A percentile compares a stretch with the other conserved stretches of the same genome.
These are phyloP conservation scores for Dillenia suffruticosa DNA, from an alignment of 164 flowering plant species.

Conservation along the genomic window DNA sequence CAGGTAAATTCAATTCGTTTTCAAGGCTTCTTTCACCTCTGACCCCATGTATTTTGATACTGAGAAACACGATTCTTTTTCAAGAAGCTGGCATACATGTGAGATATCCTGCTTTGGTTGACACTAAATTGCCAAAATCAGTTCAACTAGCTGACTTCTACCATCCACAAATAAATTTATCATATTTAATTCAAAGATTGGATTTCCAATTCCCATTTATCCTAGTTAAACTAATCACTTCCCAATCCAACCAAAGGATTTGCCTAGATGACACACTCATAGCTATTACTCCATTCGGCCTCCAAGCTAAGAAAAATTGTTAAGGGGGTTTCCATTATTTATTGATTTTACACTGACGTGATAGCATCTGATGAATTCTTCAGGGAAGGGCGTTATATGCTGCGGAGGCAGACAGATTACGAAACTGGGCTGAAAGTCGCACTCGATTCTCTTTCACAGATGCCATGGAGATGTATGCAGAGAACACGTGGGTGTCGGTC, in stretches of 20 bases:
- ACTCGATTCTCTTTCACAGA: constrained; percentile 92
- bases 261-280: too few relatives aligned
- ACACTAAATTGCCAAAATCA: neutral
- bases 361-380: constrained; percentile 1
- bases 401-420: constrained; percentile 94
- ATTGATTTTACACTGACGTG: neutral
- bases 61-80: neutral
- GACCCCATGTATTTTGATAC: neutral
- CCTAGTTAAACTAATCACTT: too few relatives aligned
- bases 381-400: constrained; percentile 97
- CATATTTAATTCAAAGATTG: too few relatives aligned
- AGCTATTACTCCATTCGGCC: too few relatives aligned
- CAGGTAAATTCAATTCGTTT: constrained; percentile 41
- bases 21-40: neutral
- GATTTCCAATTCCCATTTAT: too few relatives aligned
- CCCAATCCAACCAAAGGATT: too few relatives aligned
- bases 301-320: too few relatives aligned
- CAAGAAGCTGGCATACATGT: neutral
- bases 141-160: neutral
- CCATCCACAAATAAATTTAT: too few relatives aligned
- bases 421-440: constrained; percentile 97
- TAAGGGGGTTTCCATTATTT: too few relatives aligned
- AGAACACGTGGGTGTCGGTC: constrained; percentile 93
- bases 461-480: constrained; percentile 98
- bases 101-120: neutral